These are phyloP conservation scores for Leishmania major DNA, from an alignment of 208 protist genomes.

Conservation along the genomic window DNA sequence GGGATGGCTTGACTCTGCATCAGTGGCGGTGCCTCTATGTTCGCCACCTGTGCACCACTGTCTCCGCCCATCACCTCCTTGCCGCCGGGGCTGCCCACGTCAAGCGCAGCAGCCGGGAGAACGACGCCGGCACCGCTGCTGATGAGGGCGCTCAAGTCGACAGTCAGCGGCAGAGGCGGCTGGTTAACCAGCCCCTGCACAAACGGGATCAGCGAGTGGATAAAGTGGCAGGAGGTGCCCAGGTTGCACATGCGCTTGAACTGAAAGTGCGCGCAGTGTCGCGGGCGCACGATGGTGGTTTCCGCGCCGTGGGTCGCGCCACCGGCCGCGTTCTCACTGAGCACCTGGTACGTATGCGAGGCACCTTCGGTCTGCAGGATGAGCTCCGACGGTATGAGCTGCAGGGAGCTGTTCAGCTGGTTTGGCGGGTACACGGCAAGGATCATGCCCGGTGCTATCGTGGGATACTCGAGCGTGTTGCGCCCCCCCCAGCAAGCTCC, in stretches of 20 bases:
- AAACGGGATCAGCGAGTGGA: conserved; percentile 72
- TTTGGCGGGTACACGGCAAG: conserved; percentile 70
- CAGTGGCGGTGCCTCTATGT: not conserved
- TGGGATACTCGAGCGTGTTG: conserved; percentile 53
- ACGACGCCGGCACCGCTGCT: conserved; percentile 12
- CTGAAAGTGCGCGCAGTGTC: conserved; percentile 84
- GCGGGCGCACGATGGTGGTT: conserved; percentile 34
- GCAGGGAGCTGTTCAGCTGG: conserved; percentile 41
- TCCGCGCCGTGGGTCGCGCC: conserved; percentile 4
- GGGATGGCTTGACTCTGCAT: not conserved
- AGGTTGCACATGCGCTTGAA: conserved; percentile 81
- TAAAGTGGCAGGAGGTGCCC: conserved; percentile 62
- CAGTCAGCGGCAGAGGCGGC: conserved; percentile 14
- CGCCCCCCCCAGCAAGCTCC: conserved; percentile 47
- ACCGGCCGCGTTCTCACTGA: not conserved
- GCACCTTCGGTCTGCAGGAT: conserved; percentile 62
- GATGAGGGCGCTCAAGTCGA: not conserved
- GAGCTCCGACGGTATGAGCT: conserved; percentile 58
- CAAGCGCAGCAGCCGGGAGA: not conserved
- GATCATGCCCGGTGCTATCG: conserved; percentile 45
- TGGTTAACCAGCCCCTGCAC: conserved; percentile 46
- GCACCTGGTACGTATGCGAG: conserved; percentile 30
- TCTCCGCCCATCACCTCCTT: not conserved
- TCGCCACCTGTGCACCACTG: not conserved
- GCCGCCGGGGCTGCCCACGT: not conserved